A percentile compares a stretch with the other conserved stretches of the same genome.
These are phyloP conservation scores for Xylariaceae sp. DNA, from an alignment of 2,329 filamentous ascomycete species.

Conservation along the genomic window DNA sequence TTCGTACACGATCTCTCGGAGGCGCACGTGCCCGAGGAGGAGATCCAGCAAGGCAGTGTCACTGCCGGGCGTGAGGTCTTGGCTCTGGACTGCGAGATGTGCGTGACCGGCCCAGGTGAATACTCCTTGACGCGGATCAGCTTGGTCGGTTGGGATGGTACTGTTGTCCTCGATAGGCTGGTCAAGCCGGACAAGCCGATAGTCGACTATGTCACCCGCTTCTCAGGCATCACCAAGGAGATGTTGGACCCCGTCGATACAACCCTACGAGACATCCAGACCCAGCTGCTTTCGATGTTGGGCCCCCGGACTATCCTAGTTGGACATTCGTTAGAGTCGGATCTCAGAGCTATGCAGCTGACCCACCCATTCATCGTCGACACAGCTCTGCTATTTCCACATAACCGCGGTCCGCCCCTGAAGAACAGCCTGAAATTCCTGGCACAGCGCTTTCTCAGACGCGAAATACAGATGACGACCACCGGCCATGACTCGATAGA, in stretches of 20 bases:
- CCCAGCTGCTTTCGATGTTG: conserved; percentile 64
- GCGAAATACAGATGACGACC: conserved; percentile 77
- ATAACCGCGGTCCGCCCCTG: conserved; percentile 79
- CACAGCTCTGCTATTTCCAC: conserved; percentile 82
- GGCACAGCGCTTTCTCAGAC: conserved; percentile 73
- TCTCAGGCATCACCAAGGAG: conserved; percentile 83
- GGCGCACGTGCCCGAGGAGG: conserved; percentile 57
- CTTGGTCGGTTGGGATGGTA: conserved; percentile 77
- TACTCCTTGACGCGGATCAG: conserved; percentile 86
- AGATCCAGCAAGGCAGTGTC: conserved; percentile 73
- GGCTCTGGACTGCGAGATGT: conserved; percentile 96
- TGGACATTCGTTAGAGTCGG: conserved; percentile 75
- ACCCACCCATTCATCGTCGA: conserved; percentile 92
- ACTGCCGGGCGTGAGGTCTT: conserved; percentile 74
- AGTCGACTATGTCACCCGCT: conserved; percentile 83
- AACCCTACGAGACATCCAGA: conserved; percentile 74
- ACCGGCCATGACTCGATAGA: conserved; percentile 85
- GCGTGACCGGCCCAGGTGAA: conserved; percentile 70
- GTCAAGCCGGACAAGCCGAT: conserved; percentile 88
- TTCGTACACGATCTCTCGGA: conserved; percentile 58
- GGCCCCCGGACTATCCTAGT: conserved; percentile 66
- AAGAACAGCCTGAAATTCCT: conserved; percentile 91
- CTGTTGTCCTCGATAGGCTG: conserved; percentile 76
- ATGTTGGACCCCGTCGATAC: conserved; percentile 81
- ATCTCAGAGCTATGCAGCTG: conserved; percentile 75